Evolutionary conservation across 495 filamentous ascomycete species (phyloP).

Genomic region (Tuber calosporum): DNA sequence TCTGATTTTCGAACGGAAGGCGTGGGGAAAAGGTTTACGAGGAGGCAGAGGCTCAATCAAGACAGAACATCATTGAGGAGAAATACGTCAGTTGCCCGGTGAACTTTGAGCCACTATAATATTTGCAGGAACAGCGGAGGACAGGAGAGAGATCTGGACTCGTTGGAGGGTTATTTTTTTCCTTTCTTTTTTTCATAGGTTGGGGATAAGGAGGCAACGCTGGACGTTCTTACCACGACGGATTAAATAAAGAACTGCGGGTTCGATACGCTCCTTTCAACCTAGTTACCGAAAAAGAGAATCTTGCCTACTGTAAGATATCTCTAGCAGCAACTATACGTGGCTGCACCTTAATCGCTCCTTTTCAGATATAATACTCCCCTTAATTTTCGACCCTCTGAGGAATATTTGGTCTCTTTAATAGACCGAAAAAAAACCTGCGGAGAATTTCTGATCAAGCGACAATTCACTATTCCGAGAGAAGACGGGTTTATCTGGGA

Average conservation of each 20-base stretch:
- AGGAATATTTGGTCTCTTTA: constrained; percentile 7
- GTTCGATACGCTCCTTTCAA: constrained; percentile 39
- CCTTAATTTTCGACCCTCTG: constrained; percentile 5
- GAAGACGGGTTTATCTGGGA: neutral
- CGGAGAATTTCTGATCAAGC: constrained; percentile 3
- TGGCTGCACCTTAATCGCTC: constrained; percentile 32
- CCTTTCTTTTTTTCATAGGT: constrained; percentile 19
- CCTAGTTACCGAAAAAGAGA: constrained; percentile 25
- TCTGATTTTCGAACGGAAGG: constrained; percentile 22
- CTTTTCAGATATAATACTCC: constrained; percentile 8
- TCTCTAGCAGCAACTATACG: constrained; percentile 34
- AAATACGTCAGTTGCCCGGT: constrained; percentile 32
- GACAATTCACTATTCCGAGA: neutral
- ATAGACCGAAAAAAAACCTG: neutral
- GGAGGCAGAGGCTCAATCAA: constrained; percentile 3
- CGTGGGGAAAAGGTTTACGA: constrained; percentile 12
- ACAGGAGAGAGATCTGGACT: constrained; percentile 32
- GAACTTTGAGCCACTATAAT: constrained; percentile 36
- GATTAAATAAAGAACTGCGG: constrained; percentile 40
- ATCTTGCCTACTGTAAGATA: constrained; percentile 13
- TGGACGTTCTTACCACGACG: constrained; percentile 39
- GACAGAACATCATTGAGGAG: constrained; percentile 18
- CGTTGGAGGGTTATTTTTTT: constrained; percentile 23
- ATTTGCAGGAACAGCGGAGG: constrained; percentile 29
- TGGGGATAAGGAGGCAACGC: constrained; percentile 34